Base-by-base conservation (phyloP, 352 stramenopile species). In the Globisporangium paroecandrum region DNA sequence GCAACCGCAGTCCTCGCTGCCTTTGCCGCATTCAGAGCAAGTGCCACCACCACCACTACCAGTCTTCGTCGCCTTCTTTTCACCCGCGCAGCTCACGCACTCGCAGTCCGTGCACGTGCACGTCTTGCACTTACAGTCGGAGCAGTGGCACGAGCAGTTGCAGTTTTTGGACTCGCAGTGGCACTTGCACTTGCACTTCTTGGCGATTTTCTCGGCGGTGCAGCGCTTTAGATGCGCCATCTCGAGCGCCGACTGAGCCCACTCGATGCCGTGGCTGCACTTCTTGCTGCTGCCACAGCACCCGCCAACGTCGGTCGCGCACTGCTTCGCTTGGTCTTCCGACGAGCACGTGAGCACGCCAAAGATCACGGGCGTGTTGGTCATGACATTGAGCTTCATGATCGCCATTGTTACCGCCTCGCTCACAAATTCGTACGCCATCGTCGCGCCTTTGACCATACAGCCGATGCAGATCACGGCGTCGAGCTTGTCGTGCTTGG, bases 381-480 rank as follows among this genome's bases (percentile, higher is more conserved):
- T 98, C 73, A 92, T 87, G 46, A 99, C 78, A 65, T 94, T 94
- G 54, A 99, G 92, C 74, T 97, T 92, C 97, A 99, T 99, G 66
- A 99, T 90, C 38, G 93, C 97, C 73, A 92, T 91, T 25, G 92
- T 81, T 24, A 98, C 89, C 36, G 97, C 89, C 59, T 98, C 90
- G 59, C 88, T 91, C 77, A 99, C 98, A 73, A 98, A 99, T 86
- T 99, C 96, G 74, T 98, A 99, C 75, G 98, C 93, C 79, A 98
- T 97, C 20, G 97, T 99, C 18, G 96, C 91, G 27, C 96, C 96
- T 59, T 98, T 98, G 63, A 97, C 85, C 63, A 98, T 87, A 69
- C 93, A 98, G 12, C 97, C 97, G 62, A 98, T 87, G 73, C 90
- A 98, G 61, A 99, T 87, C 61, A 99, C 59, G 10, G 94, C 95